Evolutionary conservation across 2,329 filamentous ascomycete genomes (phyloP), one percentile per base, ranked within the genome.

Genomic region (Ceratocystiopsis brevicomis): DNA sequence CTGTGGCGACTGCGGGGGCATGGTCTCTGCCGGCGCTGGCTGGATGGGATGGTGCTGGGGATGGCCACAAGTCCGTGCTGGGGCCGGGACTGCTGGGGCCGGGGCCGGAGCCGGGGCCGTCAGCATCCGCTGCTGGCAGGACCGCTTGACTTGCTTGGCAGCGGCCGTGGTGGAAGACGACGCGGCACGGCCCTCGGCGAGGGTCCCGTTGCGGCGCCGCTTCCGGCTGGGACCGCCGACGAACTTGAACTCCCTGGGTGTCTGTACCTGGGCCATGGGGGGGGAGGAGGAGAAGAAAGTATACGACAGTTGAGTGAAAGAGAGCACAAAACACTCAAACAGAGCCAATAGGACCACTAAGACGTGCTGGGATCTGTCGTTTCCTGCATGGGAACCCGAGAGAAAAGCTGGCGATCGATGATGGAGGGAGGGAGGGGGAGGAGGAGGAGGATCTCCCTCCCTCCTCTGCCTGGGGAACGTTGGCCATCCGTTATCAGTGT

Each of bases 191-290:
- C 12, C 33, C 19, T 25, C 25, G 5, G 25, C 2, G 25, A 30
- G 25, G 10, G 37, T 37, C 14, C 36, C 40, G 37, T 34, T 45
- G 43, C 45, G 44, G 34, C 49, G 48, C 6, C 50, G 45, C 37
- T 53, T 53, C 14, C 51, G 46, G 17, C 52, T 52, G 11, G 38
- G 46, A 11, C 44, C 50, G 16, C 52, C 51, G 10, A 53, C 52
- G 17, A 53, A 53, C 42, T 52, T 51, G 50, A 53, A 53, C 36
- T 51, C 17, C 50, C 56, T 37, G 30, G 41, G 40, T 2, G 37
- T 12, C 18, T 32, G 40, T 37, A 42, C 39, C 38, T 44, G 42
- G 8, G 38, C 37, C 42, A 44, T 40, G 18, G 18, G 14, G 42
- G 16, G 25, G 19, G 19, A n/a, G 19, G 19, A 21, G 19, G 9